Conservation (phyloP, 73 alveolate species). For the Paramecium sexaurelia region DNA sequence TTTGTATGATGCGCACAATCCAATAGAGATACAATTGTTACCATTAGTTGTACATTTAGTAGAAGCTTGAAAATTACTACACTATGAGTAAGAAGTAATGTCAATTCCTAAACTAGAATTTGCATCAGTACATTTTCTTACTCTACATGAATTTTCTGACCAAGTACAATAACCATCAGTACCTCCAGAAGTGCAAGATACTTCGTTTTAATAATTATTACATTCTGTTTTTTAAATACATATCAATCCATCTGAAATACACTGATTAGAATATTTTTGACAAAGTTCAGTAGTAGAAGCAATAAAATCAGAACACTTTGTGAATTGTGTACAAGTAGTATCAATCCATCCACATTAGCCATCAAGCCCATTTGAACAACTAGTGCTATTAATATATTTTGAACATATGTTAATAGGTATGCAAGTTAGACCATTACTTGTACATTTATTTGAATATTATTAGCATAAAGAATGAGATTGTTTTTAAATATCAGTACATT, state of each 20-base stretch:
- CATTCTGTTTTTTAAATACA: not conserved
- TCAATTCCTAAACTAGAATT: not conserved
- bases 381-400: not conserved
- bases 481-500: not conserved
- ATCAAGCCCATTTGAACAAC: slow-evolving; percentile 24
- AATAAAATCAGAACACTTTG: not conserved
- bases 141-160: not conserved
- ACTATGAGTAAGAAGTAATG: not conserved
- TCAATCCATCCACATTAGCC: slow-evolving; percentile 45
- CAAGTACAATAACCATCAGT: slow-evolving; percentile 16
- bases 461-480: not conserved
- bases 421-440: slow-evolving; percentile 23
- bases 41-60: slow-evolving; percentile 52
- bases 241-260: slow-evolving; percentile 29
- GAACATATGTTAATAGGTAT: not conserved
- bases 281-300: not conserved
- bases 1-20: not conserved
- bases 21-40: not conserved
- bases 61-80: not conserved
- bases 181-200: not conserved
- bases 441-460: slow-evolving; percentile 5
- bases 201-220: not conserved
- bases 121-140: slow-evolving; percentile 22
- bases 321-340: not conserved
- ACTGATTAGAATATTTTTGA: not conserved